Evolutionary conservation across 2,329 filamentous ascomycete species (phyloP).

Genomic region (Cladosporium oxysporum): DNA sequence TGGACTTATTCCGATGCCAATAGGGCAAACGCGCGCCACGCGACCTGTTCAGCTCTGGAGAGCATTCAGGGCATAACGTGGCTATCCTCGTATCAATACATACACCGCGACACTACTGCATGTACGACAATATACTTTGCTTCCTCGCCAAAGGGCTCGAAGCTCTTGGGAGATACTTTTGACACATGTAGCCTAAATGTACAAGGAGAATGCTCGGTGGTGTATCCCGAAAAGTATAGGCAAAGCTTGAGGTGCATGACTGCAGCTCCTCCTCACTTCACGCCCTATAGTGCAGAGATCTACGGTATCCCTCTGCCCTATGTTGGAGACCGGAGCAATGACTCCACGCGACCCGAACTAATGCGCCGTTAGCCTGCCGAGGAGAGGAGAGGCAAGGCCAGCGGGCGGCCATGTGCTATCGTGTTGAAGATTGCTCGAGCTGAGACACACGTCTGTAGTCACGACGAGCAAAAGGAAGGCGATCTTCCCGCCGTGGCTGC

Average conservation of each 20-base stretch:
- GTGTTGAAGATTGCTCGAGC: background rate
- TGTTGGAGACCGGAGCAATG: background rate
- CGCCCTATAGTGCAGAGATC: background rate
- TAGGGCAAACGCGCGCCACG: background rate
- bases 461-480: background rate
- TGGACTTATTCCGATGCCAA: background rate
- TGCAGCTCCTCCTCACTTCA: background rate
- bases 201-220: background rate
- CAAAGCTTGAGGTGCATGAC: background rate
- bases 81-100: background rate
- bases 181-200: background rate
- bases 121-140: background rate
- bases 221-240: background rate
- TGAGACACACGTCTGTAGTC: background rate
- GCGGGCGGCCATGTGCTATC: slow-evolving; percentile 3
- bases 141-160: background rate
- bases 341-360: background rate
- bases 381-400: background rate
- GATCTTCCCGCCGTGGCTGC: background rate
- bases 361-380: background rate
- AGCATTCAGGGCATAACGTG: background rate
- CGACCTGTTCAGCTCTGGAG: background rate
- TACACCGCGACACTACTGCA: background rate
- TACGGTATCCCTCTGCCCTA: background rate
- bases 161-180: background rate